Evolutionary conservation across 257 asterid genomes (phyloP).

Genomic region (Jasminum sambac): DNA sequence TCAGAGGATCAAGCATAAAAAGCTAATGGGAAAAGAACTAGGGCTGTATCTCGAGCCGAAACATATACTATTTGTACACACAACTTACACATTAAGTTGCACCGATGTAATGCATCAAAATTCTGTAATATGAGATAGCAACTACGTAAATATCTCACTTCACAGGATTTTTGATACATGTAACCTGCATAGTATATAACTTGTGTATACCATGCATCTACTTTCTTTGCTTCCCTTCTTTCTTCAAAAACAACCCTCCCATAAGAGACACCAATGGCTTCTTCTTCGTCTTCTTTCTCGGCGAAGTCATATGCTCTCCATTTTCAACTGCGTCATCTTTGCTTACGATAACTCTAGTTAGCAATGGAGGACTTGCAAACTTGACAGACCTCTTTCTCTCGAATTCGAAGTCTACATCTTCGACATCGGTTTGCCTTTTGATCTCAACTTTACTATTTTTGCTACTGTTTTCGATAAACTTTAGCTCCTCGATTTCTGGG

Average conservation of each 20-base stretch:
- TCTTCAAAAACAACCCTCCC: conserved; percentile 56
- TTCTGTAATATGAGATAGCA: no score
- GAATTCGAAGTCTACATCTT: conserved; percentile 7
- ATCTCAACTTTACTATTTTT: conserved; percentile 11
- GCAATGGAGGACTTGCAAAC: conserved; percentile 71
- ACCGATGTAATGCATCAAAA: no score
- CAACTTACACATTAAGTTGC: no score
- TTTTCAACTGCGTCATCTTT: conserved; percentile 23
- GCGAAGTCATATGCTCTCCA: conserved; percentile 12
- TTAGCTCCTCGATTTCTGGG: conserved; percentile 61
- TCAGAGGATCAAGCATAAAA: no score
- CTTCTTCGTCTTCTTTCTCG: conserved; percentile 50
- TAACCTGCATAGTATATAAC: no score
- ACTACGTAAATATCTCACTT: no score
- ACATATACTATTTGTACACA: no score
- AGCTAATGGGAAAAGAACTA: no score
- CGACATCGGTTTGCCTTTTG: conserved; percentile 16
- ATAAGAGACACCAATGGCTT: conserved; percentile 58
- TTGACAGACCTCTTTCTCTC: conserved; percentile 74
- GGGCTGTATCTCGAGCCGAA: no score
- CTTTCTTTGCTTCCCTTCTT: conserved; percentile 35
- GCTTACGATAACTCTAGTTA: conserved; percentile 43
- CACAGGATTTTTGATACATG: no score
- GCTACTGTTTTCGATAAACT: conserved; percentile 48
- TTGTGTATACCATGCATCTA: neutral